Conservation (phyloP, 176 grass and related monocot species). For the Calamus simplicifolius region DNA sequence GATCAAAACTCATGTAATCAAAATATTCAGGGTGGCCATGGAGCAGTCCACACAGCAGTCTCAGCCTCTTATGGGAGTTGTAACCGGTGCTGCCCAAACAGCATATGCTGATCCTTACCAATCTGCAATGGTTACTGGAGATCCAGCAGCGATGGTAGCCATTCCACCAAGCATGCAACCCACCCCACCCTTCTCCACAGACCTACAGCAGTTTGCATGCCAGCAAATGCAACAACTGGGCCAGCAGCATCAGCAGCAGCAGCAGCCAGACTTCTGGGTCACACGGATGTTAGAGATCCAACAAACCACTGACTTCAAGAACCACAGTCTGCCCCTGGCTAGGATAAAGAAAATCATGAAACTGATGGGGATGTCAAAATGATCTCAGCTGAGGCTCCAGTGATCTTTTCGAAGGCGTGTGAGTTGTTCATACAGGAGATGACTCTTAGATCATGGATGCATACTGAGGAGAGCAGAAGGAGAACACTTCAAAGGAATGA, state of each 20-base stretch:
- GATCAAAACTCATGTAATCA: too few species aligned
- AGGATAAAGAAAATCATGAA: constrained; percentile 76
- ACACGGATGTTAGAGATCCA: constrained; percentile 42
- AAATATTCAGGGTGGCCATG: constrained; percentile 13
- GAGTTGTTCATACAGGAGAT: constrained; percentile 53
- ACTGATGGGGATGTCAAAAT: constrained; percentile 42
- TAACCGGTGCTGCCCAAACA: constrained; percentile 35
- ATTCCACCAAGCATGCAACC: constrained; percentile 15
- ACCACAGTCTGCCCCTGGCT: constrained; percentile 43
- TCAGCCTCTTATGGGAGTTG: constrained; percentile 27
- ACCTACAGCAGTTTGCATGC: constrained; percentile 43
- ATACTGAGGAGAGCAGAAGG: constrained; percentile 56
- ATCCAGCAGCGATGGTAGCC: constrained; percentile 1
- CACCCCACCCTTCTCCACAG: constrained; percentile 6
- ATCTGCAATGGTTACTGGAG: constrained; percentile 16
- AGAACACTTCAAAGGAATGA: constrained; percentile 52
- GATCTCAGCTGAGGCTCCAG: constrained; percentile 52
- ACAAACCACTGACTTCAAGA: constrained; percentile 42
- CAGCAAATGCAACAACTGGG: constrained; percentile 44
- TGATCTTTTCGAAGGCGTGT: constrained; percentile 45
- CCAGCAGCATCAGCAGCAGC: constrained; percentile 48
- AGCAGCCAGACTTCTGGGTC: constrained; percentile 51
- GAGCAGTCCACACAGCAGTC: constrained; percentile 32
- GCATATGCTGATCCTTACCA: constrained; percentile 28
- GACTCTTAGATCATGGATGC: constrained; percentile 58